Conservation (phyloP, 73 alveolate species). For the Paramecium sonneborni region DNA sequence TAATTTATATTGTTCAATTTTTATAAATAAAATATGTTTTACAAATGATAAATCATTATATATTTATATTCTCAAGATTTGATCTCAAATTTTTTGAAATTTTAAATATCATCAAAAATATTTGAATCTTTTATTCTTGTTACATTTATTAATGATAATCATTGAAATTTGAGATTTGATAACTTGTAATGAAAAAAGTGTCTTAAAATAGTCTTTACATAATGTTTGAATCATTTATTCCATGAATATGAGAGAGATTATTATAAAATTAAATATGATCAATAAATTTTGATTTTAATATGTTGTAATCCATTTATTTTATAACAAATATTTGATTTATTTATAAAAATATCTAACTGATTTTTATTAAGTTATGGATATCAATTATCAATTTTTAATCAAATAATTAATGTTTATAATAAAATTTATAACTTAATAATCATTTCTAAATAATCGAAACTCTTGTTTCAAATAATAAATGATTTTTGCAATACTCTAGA, state of each 20-base stretch:
- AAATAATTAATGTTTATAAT: not conserved
- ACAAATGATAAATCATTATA: too few species aligned
- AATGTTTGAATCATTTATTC: not conserved
- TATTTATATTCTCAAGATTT: slow-evolving; percentile 9
- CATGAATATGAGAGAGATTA: slow-evolving; percentile 15
- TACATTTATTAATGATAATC: not conserved
- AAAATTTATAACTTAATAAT: too few species aligned
- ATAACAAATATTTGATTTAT: not conserved
- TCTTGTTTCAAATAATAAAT: too few species aligned
- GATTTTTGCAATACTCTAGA: too few species aligned
- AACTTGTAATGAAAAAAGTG: not conserved
- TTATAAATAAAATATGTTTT: too few species aligned
- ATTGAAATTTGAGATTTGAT: not conserved
- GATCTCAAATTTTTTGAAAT: slow-evolving; percentile 10
- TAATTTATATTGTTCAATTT: not conserved
- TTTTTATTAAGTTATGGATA: not conserved
- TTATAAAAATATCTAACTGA: not conserved
- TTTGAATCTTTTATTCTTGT: not conserved
- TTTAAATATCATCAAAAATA: not conserved
- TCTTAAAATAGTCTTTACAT: not conserved
- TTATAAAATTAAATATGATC: not conserved
- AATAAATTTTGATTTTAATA: not conserved
- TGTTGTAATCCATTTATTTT: not conserved
- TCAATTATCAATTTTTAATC: not conserved
- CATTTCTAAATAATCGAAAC: too few species aligned